Base-by-base conservation (phyloP, 2,329 filamentous ascomycete species). In the Colletotrichum spaethianum region DNA sequence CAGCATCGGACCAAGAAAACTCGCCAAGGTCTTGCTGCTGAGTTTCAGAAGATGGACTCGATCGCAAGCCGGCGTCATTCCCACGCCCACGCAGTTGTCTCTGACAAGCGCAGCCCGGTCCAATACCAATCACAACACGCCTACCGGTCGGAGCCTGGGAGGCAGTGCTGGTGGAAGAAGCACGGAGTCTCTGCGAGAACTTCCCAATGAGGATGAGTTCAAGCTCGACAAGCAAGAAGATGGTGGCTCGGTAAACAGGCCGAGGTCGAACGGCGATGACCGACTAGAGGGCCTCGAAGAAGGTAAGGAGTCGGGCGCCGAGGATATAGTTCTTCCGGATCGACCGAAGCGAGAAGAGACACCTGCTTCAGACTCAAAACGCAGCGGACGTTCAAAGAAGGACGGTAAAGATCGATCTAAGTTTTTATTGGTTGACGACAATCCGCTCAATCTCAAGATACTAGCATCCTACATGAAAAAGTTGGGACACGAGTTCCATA, bases 381-480 rank as follows among this genome's bases (percentile, higher is more conserved):
- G 20, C n/a, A 16, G 55, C n/a, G 55, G 11, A 14, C 14, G 46
- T 44, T 28, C 61, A 2, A 63, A n/a, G 36, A 63, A 63, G 8
- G 18, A 5, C 1, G 1, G 36, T 6, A 20, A 20, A 42, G 18
- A 9, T 23, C 48, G 48, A 3, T 23, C 4, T 18, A 63, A 44
- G 12, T 78, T 83, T 7, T 76, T 86, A 0, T 77, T 85, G 0
- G 83, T 85, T 0, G 83, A 85, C 31, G 83, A 85, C 64, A 85
- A 85, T 63, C 71, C 75, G 3, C 83, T 85, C 69, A 85, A 85
- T 52, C 67, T 83, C 0, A 79, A 80, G 63, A 78, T 82, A 1
- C 64, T 83, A 7, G 76, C 76, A 1, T 75, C 79, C 0, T 82
- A 81, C 23, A 79, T 83, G 76, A 79, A 76, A 53, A 83, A 82